Evolutionary conservation across 768 basidiomycete species (phyloP).

Genomic region (Russula dissimulans): DNA sequence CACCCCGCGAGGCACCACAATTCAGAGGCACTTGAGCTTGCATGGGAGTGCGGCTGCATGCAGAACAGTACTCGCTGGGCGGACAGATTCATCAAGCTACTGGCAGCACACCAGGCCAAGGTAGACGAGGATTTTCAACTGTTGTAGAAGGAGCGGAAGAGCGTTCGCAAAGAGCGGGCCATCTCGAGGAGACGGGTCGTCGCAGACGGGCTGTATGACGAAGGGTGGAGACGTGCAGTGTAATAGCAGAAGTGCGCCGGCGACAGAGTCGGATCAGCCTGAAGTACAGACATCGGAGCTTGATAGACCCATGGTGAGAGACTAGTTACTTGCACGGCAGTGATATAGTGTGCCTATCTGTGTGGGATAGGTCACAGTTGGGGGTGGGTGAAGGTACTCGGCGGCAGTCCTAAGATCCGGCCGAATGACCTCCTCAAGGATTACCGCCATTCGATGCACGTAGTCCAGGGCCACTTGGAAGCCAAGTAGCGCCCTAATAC

Average conservation of each 20-base stretch:
- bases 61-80: neutral
- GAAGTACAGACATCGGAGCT: constrained; percentile 6
- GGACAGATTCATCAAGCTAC: neutral
- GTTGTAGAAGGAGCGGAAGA: constrained; percentile 5
- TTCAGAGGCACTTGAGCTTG: neutral
- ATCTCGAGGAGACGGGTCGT: constrained; percentile 16
- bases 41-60: constrained; percentile 7
- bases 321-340: neutral
- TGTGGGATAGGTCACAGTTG: constrained; percentile 10
- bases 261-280: constrained; percentile 8
- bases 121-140: neutral
- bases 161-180: neutral
- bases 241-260: constrained; percentile 5
- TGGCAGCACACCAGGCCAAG: neutral
- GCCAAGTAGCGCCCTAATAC: constrained; percentile 6
- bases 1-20: constrained; percentile 11
- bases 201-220: neutral
- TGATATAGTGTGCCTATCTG: constrained; percentile 14
- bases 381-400: constrained; percentile 11
- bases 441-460: constrained; percentile 9
- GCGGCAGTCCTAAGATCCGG: neutral
- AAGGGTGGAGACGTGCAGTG: neutral
- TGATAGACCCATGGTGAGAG: neutral
- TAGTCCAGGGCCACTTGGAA: neutral
- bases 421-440: neutral